Evolutionary conservation across 371 early-diverging fungal species (phyloP).

Genomic region (Chytridium lagenaria): DNA sequence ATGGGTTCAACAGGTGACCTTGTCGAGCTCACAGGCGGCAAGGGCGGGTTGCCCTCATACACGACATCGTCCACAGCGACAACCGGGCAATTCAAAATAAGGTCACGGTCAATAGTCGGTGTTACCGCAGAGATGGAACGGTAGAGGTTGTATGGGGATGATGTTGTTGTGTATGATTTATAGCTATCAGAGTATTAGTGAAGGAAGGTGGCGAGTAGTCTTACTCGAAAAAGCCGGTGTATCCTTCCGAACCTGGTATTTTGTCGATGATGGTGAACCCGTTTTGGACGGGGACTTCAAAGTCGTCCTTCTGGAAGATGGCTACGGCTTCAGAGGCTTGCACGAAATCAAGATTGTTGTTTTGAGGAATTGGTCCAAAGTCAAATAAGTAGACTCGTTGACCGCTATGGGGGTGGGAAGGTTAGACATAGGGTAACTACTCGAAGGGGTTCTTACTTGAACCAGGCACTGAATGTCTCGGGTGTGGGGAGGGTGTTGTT

Average conservation of each 20-base stretch:
- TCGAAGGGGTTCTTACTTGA: constrained; percentile 15
- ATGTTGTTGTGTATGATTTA: not conserved
- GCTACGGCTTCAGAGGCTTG: constrained; percentile 16
- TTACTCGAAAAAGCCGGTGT: constrained; percentile 22
- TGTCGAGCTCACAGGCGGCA: not conserved
- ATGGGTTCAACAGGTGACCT: not conserved
- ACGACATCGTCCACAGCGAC: not conserved
- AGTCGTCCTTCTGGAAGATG: constrained; percentile 10
- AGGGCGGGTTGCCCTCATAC: constrained; percentile 11
- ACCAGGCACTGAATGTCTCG: constrained; percentile 27
- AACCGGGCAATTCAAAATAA: constrained; percentile 31
- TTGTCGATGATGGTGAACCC: constrained; percentile 13
- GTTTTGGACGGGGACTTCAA: constrained; percentile 1
- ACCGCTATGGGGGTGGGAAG: not conserved
- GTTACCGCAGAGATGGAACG: not conserved
- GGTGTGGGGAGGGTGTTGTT: not conserved
- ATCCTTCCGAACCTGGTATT: not conserved
- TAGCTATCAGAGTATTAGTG: not conserved
- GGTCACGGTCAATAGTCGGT: not conserved
- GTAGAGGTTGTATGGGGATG: not conserved
- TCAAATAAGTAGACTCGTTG: constrained; percentile 24
- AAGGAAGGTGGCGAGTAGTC: not conserved
- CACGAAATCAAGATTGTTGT: constrained; percentile 8
- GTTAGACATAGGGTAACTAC: not conserved
- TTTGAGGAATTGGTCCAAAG: constrained; percentile 21